These are phyloP conservation scores for Cercis canadensis DNA, from an alignment of 306 rosid species.

Conservation along the genomic window DNA sequence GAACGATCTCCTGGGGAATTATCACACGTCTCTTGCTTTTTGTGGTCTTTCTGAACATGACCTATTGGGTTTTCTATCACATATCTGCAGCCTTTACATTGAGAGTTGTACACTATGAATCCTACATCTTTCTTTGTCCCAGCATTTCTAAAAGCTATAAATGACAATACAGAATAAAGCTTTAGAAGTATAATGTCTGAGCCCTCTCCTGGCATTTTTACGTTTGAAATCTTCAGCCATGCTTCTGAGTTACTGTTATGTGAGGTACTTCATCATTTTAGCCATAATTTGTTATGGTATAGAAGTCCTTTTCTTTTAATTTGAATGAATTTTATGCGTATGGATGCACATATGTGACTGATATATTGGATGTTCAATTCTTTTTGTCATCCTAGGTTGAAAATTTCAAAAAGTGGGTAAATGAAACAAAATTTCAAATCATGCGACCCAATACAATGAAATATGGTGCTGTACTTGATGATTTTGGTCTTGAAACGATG, in stretches of 20 bases:
- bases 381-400: conserved; percentile 70
- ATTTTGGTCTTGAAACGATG: conserved; percentile 91
- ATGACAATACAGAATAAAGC: conserved; percentile 79
- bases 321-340: no score
- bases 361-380: conserved; percentile 29
- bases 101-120: conserved; percentile 70
- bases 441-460: conserved; percentile 99
- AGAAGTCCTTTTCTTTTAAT: conserved; percentile 24
- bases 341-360: not conserved
- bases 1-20: conserved; percentile 9
- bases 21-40: conserved; percentile 2
- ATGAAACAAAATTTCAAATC: conserved; percentile 72
- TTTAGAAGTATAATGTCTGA: conserved; percentile 71
- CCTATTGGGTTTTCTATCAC: conserved; percentile 22
- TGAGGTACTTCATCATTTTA: conserved; percentile 69
- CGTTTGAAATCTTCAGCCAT: conserved; percentile 83
- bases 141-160: conserved; percentile 77
- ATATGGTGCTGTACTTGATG: conserved; percentile 94
- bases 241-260: conserved; percentile 74
- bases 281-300: conserved; percentile 28
- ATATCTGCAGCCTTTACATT: conserved; percentile 64
- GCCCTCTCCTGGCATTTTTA: conserved; percentile 73
- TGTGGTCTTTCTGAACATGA: conserved; percentile 20
- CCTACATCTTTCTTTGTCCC: conserved; percentile 78
- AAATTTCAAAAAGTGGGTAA: conserved; percentile 85